Conservation (phyloP, 306 rosid genomes). For the Hippophae rhamnoides region DNA sequence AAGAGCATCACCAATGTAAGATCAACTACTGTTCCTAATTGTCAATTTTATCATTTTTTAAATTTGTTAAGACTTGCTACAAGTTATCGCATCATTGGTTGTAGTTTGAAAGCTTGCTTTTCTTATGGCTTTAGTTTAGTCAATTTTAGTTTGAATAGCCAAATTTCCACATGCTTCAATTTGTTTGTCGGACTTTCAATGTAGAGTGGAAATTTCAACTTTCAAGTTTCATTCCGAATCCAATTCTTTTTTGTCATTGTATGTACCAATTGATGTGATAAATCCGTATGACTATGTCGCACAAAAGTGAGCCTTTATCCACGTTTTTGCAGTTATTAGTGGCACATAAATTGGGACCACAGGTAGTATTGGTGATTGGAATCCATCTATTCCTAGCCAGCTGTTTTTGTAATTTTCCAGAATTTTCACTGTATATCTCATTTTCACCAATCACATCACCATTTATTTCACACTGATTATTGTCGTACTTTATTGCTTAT, state of each 20-base stretch:
- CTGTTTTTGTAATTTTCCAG: too few relatives aligned
- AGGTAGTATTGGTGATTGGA: too few relatives aligned
- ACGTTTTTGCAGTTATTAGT: too few relatives aligned
- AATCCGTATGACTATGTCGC: too few relatives aligned
- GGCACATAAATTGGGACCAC: too few relatives aligned
- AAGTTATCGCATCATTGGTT: not conserved
- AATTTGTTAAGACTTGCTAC: slow-evolving; percentile 9
- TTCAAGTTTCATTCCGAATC: not conserved
- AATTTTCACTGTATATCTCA: too few relatives aligned
- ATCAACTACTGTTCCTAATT: slow-evolving; percentile 5
- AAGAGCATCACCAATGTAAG: slow-evolving; percentile 72
- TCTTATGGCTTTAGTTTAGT: not conserved
- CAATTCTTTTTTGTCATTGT: not conserved
- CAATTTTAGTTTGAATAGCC: slow-evolving; percentile 1
- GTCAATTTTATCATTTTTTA: not conserved
- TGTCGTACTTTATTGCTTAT: not conserved
- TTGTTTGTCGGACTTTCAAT: slow-evolving; percentile 3
- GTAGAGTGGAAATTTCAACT: slow-evolving; percentile 1
- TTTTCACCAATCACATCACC: too few relatives aligned
- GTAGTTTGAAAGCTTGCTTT: slow-evolving; percentile 4
- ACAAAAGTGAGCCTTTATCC: too few relatives aligned
- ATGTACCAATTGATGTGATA: too few relatives aligned
- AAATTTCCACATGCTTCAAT: not conserved
- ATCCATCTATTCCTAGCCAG: too few relatives aligned
- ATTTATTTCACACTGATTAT: too few relatives aligned